Percentiles rank a stretch among this genome's conserved stretches.
Evolutionary conservation across 2,329 filamentous ascomycete species (phyloP).

Genomic region (Alternaria brassicae): DNA sequence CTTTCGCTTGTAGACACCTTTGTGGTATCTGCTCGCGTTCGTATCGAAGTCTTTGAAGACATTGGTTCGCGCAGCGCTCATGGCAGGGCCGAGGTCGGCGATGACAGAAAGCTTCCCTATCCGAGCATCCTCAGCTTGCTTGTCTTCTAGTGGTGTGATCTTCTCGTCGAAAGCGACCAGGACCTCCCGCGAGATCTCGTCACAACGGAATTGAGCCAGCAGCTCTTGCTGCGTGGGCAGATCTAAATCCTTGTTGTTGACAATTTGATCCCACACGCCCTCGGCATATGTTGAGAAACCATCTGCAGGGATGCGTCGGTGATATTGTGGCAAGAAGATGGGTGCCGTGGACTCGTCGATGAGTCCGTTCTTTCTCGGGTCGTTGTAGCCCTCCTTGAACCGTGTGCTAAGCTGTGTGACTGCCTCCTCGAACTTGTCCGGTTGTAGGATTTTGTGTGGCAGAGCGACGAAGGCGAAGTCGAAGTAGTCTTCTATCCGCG

Average conservation of each 20-base stretch:
- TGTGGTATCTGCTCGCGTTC: conserved; percentile 94
- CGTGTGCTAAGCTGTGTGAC: conserved; percentile 79
- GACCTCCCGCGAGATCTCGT: conserved; percentile 93
- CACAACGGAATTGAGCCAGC: conserved; percentile 94
- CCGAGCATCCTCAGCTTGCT: conserved; percentile 76
- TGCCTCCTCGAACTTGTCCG: conserved; percentile 84
- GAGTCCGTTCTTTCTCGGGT: conserved; percentile 66
- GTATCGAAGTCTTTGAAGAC: conserved; percentile 85
- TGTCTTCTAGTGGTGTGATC: conserved; percentile 84
- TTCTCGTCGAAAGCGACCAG: conserved; percentile 80
- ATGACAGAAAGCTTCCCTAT: conserved; percentile 78
- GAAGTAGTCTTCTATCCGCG: conserved; percentile 95
- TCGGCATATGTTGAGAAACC: conserved; percentile 95
- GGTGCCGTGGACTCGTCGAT: conserved; percentile 77
- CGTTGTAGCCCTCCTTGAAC: conserved; percentile 82
- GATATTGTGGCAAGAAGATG: conserved; percentile 92
- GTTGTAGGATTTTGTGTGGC: conserved; percentile 95
- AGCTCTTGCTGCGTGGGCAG: conserved; percentile 96
- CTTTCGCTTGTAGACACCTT: conserved; percentile 90
- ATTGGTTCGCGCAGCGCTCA: conserved; percentile 74
- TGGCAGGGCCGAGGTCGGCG: conserved; percentile 74
- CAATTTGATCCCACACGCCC: conserved; percentile 97
- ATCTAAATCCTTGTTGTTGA: conserved; percentile 97
- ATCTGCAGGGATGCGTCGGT: conserved; percentile 93
- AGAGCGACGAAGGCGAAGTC: conserved; percentile 97